Evolutionary conservation across 352 stramenopile species (phyloP).

Genomic region (Globisporangium perplexum): DNA sequence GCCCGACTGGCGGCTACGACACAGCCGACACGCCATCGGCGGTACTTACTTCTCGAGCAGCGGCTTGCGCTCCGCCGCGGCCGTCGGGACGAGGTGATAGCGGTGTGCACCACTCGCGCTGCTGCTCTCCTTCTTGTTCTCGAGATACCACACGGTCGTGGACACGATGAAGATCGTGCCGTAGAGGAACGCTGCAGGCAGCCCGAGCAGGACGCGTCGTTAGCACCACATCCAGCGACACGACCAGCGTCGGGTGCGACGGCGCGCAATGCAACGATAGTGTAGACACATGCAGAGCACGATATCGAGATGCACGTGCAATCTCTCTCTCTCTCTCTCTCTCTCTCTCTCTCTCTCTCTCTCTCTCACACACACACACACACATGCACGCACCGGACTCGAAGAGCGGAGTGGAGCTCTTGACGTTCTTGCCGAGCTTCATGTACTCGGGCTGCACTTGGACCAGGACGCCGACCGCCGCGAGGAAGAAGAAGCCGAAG

Average conservation of each 20-base stretch:
- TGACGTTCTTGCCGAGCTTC: slow-evolving; percentile 72
- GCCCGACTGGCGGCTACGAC: no score
- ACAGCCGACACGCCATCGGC: no score
- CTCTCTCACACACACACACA: no score
- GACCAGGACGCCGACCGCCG: slow-evolving; percentile 57
- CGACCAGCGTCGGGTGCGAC: neutral
- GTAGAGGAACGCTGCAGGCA: slow-evolving; percentile 51
- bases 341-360: no score
- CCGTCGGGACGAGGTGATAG: slow-evolving; percentile 38
- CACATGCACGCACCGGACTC: slow-evolving; percentile 32
- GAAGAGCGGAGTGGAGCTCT: slow-evolving; percentile 56
- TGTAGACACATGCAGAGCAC: no score
- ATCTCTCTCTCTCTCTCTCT: no score
- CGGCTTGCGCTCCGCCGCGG: slow-evolving; percentile 56
- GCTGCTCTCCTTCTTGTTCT: slow-evolving; percentile 45
- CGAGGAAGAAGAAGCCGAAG: slow-evolving; percentile 70
- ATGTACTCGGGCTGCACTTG: slow-evolving; percentile 81
- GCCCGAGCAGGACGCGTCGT: neutral
- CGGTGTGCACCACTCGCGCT: slow-evolving; percentile 15
- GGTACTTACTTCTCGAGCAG: slow-evolving; percentile 53
- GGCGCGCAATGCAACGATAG: no score
- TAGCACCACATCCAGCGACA: neutral
- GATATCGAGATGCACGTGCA: no score
- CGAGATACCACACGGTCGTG: slow-evolving; percentile 60
- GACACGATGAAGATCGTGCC: slow-evolving; percentile 65